These are phyloP conservation scores for Eucalyptus regnans DNA, from an alignment of 345 rosid species.

Conservation along the genomic window DNA sequence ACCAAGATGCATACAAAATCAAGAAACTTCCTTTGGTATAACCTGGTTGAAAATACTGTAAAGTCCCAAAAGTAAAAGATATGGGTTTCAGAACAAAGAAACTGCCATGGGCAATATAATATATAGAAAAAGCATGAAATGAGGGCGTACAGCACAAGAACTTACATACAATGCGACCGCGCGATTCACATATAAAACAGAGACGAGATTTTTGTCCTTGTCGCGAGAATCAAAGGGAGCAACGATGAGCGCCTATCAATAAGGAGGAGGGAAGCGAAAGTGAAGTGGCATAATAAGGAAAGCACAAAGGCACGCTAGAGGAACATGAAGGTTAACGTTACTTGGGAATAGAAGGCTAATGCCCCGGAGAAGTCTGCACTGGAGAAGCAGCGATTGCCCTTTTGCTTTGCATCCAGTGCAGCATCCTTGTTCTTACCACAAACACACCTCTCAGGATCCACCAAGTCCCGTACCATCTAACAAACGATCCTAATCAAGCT, in stretches of 20 bases:
- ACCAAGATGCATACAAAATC: neutral
- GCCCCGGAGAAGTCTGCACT: constrained; percentile 30
- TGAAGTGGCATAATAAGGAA: neutral
- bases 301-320: neutral
- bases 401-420: constrained; percentile 50
- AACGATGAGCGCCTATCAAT: constrained; percentile 48
- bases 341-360: constrained; percentile 35
- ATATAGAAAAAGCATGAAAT: neutral
- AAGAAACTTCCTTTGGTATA: neutral
- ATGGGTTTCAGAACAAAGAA: neutral
- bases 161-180: constrained; percentile 38
- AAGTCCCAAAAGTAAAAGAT: neutral
- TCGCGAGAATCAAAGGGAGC: constrained; percentile 52
- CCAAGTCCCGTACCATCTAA: constrained; percentile 35
- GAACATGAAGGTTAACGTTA: neutral
- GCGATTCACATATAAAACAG: constrained; percentile 60
- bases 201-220: constrained; percentile 51
- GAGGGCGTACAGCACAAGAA: neutral
- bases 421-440: constrained; percentile 46
- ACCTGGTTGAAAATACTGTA: neutral
- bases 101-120: neutral
- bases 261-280: neutral
- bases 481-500: neutral
- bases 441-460: constrained; percentile 25
- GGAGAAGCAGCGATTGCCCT: constrained; percentile 43